Evolutionary conservation across 768 basidiomycete species (phyloP).

Genomic region (Termitomyces sp.): DNA sequence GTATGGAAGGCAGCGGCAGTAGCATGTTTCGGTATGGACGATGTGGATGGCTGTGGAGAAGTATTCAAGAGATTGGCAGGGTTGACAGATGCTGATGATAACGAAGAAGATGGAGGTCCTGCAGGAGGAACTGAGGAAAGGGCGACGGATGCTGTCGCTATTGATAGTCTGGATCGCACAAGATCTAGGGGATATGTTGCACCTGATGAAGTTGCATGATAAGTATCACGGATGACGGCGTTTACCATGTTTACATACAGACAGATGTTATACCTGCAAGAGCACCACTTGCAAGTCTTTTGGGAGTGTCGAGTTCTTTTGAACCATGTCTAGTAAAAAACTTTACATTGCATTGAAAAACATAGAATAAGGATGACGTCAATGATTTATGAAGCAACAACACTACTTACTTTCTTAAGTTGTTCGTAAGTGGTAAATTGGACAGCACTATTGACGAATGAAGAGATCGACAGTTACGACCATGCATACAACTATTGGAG

Average conservation of each 20-base stretch:
- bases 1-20: conserved; percentile 55
- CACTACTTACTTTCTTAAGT: conserved; percentile 67
- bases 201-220: conserved; percentile 35
- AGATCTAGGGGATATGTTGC: conserved; percentile 93
- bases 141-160: conserved; percentile 82
- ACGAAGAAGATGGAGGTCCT: conserved; percentile 13
- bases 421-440: conserved; percentile 90
- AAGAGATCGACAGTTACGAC: not conserved
- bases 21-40: conserved; percentile 25
- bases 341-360: conserved; percentile 29
- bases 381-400: conserved; percentile 6
- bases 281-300: conserved; percentile 81
- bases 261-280: conserved; percentile 94
- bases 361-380: conserved; percentile 26
- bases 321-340: conserved; percentile 70
- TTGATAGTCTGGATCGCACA: conserved; percentile 87
- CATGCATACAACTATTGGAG: not conserved
- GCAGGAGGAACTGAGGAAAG: conserved; percentile 19
- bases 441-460: conserved; percentile 53
- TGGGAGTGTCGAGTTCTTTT: conserved; percentile 82
- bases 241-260: conserved; percentile 48
- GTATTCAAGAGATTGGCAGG: conserved; percentile 24
- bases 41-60: conserved; percentile 18
- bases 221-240: not conserved
- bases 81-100: conserved; percentile 14